phyloP scores from a whole-genome alignment of 768 basidiomycete genomes.

The Pulveroboletus sp. region DNA sequence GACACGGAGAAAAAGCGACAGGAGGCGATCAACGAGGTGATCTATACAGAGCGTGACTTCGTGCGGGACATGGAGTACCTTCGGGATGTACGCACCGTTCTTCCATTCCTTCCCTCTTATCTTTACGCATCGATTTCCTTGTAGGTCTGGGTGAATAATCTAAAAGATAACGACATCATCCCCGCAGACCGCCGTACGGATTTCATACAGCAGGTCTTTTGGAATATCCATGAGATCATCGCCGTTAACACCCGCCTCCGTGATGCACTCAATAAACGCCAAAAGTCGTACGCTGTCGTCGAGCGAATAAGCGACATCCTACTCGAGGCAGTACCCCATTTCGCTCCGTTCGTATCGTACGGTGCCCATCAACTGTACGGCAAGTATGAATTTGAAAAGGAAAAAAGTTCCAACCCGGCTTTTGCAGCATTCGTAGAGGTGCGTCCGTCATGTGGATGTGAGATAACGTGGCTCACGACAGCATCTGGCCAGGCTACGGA shows the following conservation, averaged over 20 bases:
- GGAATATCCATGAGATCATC: slow-evolving; percentile 95
- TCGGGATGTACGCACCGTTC: slow-evolving; percentile 65
- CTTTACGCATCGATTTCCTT: slow-evolving; percentile 3
- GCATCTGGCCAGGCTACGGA: slow-evolving; percentile 66
- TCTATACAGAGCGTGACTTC: slow-evolving; percentile 92
- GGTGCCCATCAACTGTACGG: slow-evolving; percentile 97
- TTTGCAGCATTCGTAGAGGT: slow-evolving; percentile 97
- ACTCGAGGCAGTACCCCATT: slow-evolving; percentile 79
- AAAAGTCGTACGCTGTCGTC: slow-evolving; percentile 92
- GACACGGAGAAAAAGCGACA: slow-evolving; percentile 94
- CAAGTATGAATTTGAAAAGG: slow-evolving; percentile 99
- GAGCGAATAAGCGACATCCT: slow-evolving; percentile 90
- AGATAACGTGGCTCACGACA: not conserved
- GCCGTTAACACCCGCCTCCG: slow-evolving; percentile 87
- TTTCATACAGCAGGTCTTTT: slow-evolving; percentile 93
- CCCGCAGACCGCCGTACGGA: slow-evolving; percentile 71
- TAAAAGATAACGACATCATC: slow-evolving; percentile 74
- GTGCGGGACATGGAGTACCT: slow-evolving; percentile 98
- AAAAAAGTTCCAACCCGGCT: slow-evolving; percentile 87
- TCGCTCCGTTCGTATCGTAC: slow-evolving; percentile 91
- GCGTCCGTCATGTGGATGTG: slow-evolving; percentile 11
- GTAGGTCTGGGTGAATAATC: slow-evolving; percentile 85
- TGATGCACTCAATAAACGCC: slow-evolving; percentile 90
- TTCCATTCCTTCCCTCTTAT: not conserved
- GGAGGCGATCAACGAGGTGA: slow-evolving; percentile 97